Evolutionary conservation across 352 stramenopile species (phyloP), one percentile per base, ranked within the genome.

Genomic region (Phytophthora megakarya): DNA sequence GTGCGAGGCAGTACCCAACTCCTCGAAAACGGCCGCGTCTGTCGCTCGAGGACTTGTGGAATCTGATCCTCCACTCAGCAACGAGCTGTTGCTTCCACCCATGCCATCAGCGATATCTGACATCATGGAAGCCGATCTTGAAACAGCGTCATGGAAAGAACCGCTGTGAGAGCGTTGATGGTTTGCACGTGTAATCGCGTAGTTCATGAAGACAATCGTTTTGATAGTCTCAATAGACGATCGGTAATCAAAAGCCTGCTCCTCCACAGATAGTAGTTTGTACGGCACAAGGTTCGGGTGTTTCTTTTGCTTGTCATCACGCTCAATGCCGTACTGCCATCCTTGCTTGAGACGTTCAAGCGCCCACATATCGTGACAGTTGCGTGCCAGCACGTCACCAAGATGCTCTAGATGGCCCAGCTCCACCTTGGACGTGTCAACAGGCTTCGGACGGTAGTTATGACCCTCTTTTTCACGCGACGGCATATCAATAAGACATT

Each of bases 161-260:
- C 80, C 80, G 9, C 72, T 76, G 32, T 70, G 59, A 33, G 65
- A 67, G 19, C 61, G 60, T 18, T 82, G 67, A 35, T 80, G 70
- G 33, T 50, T 82, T 12, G 70, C 43, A 16, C 86, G 81, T 25
- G 78, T 74, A 49, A 96, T 91, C 19, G 80, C 70, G 71, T 93
- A 94, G 65, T 96, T 93, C 86, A 96, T 93, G 25, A 92, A 90
- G 33, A 94, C 47, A 45, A 96, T 96, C 25, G 86, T 92, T 68
- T 93, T 93, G 70, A 96, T 86, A 23, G 86, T 95, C 61, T 95
- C 86, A 46, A 95, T 77, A n/a, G 86, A 93, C 52, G 87, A 93
- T 18, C 86, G 84, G 56, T 92, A 84, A 73, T 96, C 87, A 30
- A 90, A 96, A 5, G 79, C 79, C 49, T 96, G 83, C 63, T 96